Evolutionary conservation across 129 eudicot species (phyloP), one percentile per base, ranked within the genome.

Genomic region (Chrysanthemum makinoi): DNA sequence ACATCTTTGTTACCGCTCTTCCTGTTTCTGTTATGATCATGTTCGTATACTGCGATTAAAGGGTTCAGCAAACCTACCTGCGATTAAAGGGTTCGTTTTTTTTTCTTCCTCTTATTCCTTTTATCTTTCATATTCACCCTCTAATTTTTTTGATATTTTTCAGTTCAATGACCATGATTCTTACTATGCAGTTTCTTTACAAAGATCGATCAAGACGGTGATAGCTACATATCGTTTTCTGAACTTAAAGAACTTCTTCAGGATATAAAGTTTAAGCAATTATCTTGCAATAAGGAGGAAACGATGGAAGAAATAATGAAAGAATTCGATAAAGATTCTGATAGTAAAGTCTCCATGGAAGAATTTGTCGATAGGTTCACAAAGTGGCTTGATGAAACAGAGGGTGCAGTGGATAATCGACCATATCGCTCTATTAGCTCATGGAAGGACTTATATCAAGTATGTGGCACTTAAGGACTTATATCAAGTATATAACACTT

Each of bases 301-400:
- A 30, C 39, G 0, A 30, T 3, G 39, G 39, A 30, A 30, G 39
- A 30, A 30, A 30, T 30, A 4, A 2, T 30, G 39, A 30, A 30
- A 30, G 39, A 30, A 30, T 30, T 30, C 39, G 5, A 30, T 4
- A 30, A 28, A 30, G 39, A 30, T 30, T 4, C 39, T 4, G 39
- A 30, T 30, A 30, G 39, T 30, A 30, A 30, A 30, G 39, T 30
- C 4, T 3, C 39, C 6, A 30, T 30, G 39, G 39, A 30, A 3
- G 39, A 30, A 63, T 89, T 89, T 64, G 89, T 89, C 2, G 80
- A 73, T 10, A 78, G 82, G 8, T 74, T 86, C 80, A 79, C 81
- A 51, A 86, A 80, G 69, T 86, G 87, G 91, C 84, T 89, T 10
- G 91, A 86, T 47, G 89, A 86, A 54, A 84, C 81, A 43, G 86